Base-by-base conservation (phyloP, 139 green algal genomes). In the Gonium pectorale region DNA sequence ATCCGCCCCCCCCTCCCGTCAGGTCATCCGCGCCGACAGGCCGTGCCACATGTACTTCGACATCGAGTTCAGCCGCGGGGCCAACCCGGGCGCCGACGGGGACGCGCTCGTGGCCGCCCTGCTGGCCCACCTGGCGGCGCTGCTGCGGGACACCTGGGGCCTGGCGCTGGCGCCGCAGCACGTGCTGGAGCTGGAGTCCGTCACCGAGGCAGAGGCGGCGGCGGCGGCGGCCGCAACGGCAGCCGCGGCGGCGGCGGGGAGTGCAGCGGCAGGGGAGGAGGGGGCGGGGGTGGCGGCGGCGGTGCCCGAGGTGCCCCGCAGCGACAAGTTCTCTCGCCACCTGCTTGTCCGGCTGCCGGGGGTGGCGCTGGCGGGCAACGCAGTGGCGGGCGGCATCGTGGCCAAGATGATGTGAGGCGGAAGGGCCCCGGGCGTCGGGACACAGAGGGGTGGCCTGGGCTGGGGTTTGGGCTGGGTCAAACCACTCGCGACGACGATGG, bases 11-110 rank as follows among this genome's bases (percentile, higher is more conserved):
- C 5, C 37, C 43, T 5, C 26, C 43, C n/a, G n/a, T n/a, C 52
- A 81, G 73, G 56, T 98, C 33, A 89, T 98, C 11, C 89, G 90
- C 3, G 91, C 92, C 43, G 83, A 89, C 31, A 71, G 77, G 37
- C 95, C 96, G 22, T 97, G 94, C 87, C 95, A 98, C 87, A 74
- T 98, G 59, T 98, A 98, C 91, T 96, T 97, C 77, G 96, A 98
- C 86, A 63, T 98, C 7, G 96, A 98, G 87, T 98, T 89, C 83
- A 79, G 69, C 43, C 67, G 83, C 11, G 74, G 49, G 0, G 78
- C 85, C 70, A 98, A 97, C 67, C 82, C 91, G 2, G 85, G 71
- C 22, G 69, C 89, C 13, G 66, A 95, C 44, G 95, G 95, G 0
- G 82, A 94, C 17, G 59, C 52, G 22, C 62, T 96, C 69, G 91